Base-by-base conservation (phyloP, 2,329 filamentous ascomycete species). In the Fusarium fujikuroi region DNA sequence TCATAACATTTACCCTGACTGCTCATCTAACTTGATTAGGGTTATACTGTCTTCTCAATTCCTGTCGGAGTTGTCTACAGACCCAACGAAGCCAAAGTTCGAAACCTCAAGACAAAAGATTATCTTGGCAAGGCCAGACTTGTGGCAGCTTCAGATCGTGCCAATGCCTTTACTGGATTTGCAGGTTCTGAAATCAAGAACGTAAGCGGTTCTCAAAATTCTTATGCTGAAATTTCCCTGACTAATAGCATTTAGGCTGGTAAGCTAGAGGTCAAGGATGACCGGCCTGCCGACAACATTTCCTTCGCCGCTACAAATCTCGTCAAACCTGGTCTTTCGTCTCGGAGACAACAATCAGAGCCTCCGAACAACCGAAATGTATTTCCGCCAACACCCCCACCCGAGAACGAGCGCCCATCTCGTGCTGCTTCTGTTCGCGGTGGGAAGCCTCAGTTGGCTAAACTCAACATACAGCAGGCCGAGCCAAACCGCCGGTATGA, bases 41-140 rank as follows among this genome's bases (percentile, higher is more conserved):
- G 95, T 52, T 99, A 99, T 80, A 98, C 96, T 1, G 96, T 99
- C 46, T 99, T 99, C 84, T 98, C 95, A 0, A 98, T 98, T 60
- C 96, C 96, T 1, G 95, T 98, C 18, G 96, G 96, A 30, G 93
- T 98, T 37, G 90, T 99, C 21, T 99, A 98, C 83, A 89, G 96
- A 66, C 96, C 96, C 28, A 98, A 98, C 80, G 95, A 97, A 79
- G 95, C 96, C 72, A 99, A 99, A 83, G 96, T 99, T 75, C 97
- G 97, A 84, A 99, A 99, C 79, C 86, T 99, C 78, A 97, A 98
- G 86, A 94, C 95, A 28, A 98, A 98, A 81, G 95, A 99, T 80
- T 99, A 99, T 78, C 90, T 99, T 7, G 96, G 96, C 69, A 98
- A 98, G 83, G 95, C 96, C n/a, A 90, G 94, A 68, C 87, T 99